Percentiles rank a stretch among this genome's conserved stretches.
phyloP scores from a whole-genome alignment of 192 early-diverging fungal species.

The Lobulomyces angularis region DNA sequence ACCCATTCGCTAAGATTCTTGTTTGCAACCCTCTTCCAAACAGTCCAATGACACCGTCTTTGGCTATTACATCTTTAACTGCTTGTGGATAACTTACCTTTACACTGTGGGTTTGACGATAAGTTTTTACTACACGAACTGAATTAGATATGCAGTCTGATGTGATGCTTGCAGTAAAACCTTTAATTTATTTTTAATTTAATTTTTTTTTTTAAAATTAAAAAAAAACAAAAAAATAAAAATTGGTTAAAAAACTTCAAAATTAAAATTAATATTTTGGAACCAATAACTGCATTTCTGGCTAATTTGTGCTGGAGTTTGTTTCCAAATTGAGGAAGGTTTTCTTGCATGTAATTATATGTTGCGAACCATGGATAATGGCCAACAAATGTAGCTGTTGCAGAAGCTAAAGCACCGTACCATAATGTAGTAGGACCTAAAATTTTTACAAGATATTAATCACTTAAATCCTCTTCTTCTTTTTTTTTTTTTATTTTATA shows the following conservation, averaged over 20 bases:
- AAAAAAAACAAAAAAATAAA: slow-evolving; percentile 9
- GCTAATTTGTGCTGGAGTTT: slow-evolving; percentile 16
- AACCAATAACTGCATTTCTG: slow-evolving; percentile 26
- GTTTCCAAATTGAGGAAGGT: slow-evolving; percentile 19
- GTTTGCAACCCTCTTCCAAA: slow-evolving; percentile 30
- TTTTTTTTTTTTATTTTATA: too few relatives aligned
- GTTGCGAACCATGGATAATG: slow-evolving; percentile 27
- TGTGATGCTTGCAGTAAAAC: background rate
- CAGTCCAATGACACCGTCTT: slow-evolving; percentile 27
- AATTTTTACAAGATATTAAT: too few relatives aligned
- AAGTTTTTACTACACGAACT: slow-evolving; percentile 31
- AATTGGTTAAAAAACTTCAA: slow-evolving; percentile 7
- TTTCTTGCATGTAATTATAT: slow-evolving; percentile 23
- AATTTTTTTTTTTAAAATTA: background rate
- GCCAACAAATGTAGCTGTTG: slow-evolving; percentile 30
- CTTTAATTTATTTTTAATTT: slow-evolving; percentile 5
- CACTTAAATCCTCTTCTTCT: too few relatives aligned
- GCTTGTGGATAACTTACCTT: slow-evolving; percentile 15
- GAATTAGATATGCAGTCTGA: slow-evolving; percentile 25
- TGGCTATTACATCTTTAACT: slow-evolving; percentile 22
- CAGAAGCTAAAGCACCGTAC: slow-evolving; percentile 24
- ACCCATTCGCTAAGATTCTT: slow-evolving; percentile 25
- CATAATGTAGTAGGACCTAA: slow-evolving; percentile 17
- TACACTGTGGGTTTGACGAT: slow-evolving; percentile 21
- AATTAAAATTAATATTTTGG: slow-evolving; percentile 18